These are phyloP conservation scores for Clitopilus hobsonii DNA, from an alignment of 768 basidiomycete species.

Conservation along the genomic window DNA sequence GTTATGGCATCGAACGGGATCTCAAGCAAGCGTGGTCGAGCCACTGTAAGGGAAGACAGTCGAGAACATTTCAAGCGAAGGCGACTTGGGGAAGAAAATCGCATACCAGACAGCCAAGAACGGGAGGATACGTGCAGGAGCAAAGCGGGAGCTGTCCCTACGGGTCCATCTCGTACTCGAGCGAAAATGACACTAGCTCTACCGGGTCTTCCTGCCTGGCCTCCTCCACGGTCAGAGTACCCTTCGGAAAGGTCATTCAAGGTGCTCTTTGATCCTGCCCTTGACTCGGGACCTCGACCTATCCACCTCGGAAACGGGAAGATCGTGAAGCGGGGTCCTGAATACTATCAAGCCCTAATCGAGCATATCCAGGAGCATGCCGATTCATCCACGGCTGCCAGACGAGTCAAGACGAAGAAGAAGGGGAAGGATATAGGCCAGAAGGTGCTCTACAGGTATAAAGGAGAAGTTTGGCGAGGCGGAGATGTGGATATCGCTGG, in stretches of 20 bases:
- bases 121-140: too few species aligned
- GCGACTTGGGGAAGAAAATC: too few species aligned
- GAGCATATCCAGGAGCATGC: conserved; percentile 33
- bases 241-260: conserved; percentile 43
- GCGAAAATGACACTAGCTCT: too few species aligned
- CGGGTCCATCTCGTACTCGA: too few species aligned
- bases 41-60: too few species aligned
- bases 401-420: conserved; percentile 56
- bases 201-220: conserved; percentile 62
- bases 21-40: too few species aligned
- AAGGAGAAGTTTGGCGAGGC: conserved; percentile 48
- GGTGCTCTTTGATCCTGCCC: conserved; percentile 56
- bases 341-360: conserved; percentile 33
- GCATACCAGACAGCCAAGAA: too few species aligned
- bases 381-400: conserved; percentile 21
- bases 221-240: conserved; percentile 48
- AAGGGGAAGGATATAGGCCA: conserved; percentile 71
- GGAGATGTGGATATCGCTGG: conserved; percentile 14
- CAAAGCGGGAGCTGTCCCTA: too few species aligned
- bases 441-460: conserved; percentile 42
- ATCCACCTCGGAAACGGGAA: not conserved
- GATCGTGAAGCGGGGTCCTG: not conserved
- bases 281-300: conserved; percentile 38
- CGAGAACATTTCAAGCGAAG: too few species aligned
- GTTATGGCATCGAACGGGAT: too few species aligned